These are phyloP conservation scores for Zygosaccharomyces rouxii DNA, from an alignment of 805 yeast genomes.

Conservation along the genomic window DNA sequence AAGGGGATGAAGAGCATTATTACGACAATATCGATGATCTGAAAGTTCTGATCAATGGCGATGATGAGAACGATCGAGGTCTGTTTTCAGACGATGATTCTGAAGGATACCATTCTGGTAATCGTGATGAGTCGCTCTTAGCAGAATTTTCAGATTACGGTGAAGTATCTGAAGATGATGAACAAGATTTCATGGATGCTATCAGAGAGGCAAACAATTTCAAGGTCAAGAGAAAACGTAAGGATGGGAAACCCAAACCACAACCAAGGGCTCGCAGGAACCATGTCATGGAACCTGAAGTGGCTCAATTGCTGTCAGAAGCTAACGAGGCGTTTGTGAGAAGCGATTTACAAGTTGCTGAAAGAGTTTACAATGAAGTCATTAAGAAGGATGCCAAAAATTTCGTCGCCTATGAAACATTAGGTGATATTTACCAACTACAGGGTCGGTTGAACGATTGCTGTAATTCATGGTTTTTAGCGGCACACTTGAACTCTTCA, in stretches of 20 bases:
- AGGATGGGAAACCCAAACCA: conserved; percentile 31
- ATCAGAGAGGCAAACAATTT: conserved; percentile 66
- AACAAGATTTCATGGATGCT: conserved; percentile 52
- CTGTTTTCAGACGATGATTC: conserved; percentile 4
- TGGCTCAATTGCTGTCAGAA: conserved; percentile 55
- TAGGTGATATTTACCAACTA: conserved; percentile 75
- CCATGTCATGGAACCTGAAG: conserved; percentile 65
- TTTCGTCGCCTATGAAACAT: conserved; percentile 78
- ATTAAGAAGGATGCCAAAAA: conserved; percentile 73
- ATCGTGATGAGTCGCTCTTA: conserved; percentile 36
- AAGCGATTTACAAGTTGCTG: conserved; percentile 56
- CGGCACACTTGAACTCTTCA: conserved; percentile 71
- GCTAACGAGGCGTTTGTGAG: conserved; percentile 80
- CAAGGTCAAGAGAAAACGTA: conserved; percentile 41
- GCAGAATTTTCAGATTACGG: conserved; percentile 38
- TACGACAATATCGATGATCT: conserved; percentile 36
- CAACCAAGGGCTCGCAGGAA: conserved; percentile 27
- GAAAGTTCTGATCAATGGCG: conserved; percentile 21
- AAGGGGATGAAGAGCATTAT: conserved; percentile 27
- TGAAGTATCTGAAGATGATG: conserved; percentile 39
- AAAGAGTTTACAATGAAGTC: conserved; percentile 58
- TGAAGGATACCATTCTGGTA: conserved; percentile 26
- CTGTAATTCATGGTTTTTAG: conserved; percentile 75
- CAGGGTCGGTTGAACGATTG: conserved; percentile 67
- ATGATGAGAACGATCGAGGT: conserved; percentile 11